Conservation (phyloP, 1,284 basidiomycete species). For the Inonotus hispidus region DNA sequence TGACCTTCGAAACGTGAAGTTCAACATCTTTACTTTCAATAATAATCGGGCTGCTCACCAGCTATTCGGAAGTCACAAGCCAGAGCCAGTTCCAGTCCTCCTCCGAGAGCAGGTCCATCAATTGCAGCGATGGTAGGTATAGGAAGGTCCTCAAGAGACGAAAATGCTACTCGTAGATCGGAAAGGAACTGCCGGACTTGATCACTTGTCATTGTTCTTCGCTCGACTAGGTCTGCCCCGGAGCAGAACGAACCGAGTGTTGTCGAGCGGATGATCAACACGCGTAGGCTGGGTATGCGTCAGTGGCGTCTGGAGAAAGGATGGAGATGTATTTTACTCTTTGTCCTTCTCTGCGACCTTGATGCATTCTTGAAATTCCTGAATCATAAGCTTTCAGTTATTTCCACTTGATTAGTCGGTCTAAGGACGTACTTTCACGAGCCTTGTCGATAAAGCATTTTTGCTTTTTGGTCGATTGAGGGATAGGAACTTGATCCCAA, state of each 20-base stretch:
- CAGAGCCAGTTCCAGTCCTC: conserved; percentile 82
- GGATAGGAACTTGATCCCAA: conserved; percentile 56
- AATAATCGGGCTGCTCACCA: conserved; percentile 40
- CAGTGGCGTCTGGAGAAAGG: background rate
- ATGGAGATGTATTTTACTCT: conserved; percentile 35
- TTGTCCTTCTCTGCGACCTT: conserved; percentile 65
- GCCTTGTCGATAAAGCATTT: conserved; percentile 81
- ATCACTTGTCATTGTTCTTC: conserved; percentile 70
- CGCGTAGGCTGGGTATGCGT: conserved; percentile 48
- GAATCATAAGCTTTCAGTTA: background rate
- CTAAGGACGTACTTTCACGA: conserved; percentile 54
- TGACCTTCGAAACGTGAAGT: conserved; percentile 36
- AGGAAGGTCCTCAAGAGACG: conserved; percentile 71
- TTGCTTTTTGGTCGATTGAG: conserved; percentile 81
- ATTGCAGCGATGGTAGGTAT: conserved; percentile 91
- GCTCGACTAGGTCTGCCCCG: conserved; percentile 86
- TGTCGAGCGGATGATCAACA: conserved; percentile 75
- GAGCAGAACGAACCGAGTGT: conserved; percentile 82
- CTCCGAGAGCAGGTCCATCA: conserved; percentile 89
- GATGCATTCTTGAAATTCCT: conserved; percentile 73
- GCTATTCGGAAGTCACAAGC: conserved; percentile 88
- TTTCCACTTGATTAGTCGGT: background rate
- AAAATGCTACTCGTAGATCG: conserved; percentile 69
- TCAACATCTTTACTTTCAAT: conserved; percentile 5
- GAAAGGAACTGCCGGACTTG: conserved; percentile 79